Percentiles rank a stretch among this genome's conserved stretches.
Conservation (phyloP, 148 eudicot genomes). For the Rhododendron simsii region DNA sequence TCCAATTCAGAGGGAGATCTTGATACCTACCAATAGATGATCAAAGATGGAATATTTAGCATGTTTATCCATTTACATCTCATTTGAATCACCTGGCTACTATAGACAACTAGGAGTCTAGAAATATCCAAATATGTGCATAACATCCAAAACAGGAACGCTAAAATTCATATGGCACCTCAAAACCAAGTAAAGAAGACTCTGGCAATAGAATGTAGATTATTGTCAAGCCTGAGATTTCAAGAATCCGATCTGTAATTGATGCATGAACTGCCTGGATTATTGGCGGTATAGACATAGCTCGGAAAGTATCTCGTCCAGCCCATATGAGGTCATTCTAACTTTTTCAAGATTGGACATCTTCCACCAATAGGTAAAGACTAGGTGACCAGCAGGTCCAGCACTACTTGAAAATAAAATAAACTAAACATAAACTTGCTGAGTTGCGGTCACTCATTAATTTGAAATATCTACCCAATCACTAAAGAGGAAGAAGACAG, state of each 20-base stretch:
- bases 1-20: constrained; percentile 87
- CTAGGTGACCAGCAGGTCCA: not conserved
- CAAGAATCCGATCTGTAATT: not conserved
- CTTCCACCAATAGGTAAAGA: not conserved
- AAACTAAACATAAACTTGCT: not conserved
- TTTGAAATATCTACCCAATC: not conserved
- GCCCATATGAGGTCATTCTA: not conserved
- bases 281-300: not conserved
- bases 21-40: constrained; percentile 54
- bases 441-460: not conserved
- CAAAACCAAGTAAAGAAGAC: not conserved
- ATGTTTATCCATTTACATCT: not conserved
- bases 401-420: not conserved
- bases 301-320: not conserved
- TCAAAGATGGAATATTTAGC: not conserved
- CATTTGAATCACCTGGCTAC: not conserved
- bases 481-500: not conserved
- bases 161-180: not conserved
- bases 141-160: not conserved
- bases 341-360: constrained; percentile 1
- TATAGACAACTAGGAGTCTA: not conserved
- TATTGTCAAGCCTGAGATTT: not conserved
- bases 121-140: constrained; percentile 1
- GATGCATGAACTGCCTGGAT: not conserved
- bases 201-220: not conserved